Evolutionary conservation across 306 rosid genomes (phyloP).

Genomic region (Macrotyloma uniflorum): DNA sequence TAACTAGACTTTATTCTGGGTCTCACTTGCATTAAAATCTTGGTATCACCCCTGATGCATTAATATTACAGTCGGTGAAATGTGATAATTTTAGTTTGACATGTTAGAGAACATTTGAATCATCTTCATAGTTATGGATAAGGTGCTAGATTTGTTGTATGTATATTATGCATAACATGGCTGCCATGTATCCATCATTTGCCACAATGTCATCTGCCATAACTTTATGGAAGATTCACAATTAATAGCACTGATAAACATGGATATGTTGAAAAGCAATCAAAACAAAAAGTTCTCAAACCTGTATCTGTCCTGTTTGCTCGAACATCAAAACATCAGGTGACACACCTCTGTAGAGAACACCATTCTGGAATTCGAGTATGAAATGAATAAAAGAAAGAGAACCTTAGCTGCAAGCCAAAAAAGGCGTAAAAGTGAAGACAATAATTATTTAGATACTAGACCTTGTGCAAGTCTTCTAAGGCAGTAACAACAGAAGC

Average conservation of each 20-base stretch:
- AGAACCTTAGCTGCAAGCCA: constrained; percentile 21
- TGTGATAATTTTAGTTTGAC: not conserved
- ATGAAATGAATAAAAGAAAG: constrained; percentile 22
- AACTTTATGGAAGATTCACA: not conserved
- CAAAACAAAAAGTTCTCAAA: constrained; percentile 26
- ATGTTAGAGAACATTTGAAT: constrained; percentile 4
- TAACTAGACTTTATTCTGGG: not conserved
- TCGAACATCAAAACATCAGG: constrained; percentile 85
- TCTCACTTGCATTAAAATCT: not conserved
- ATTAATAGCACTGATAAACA: constrained; percentile 13
- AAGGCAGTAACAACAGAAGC: constrained; percentile 78
- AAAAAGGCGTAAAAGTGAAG: constrained; percentile 7
- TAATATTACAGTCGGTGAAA: not conserved
- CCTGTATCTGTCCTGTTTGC: constrained; percentile 86
- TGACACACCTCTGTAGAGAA: constrained; percentile 95
- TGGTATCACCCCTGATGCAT: not conserved
- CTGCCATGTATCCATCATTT: not conserved
- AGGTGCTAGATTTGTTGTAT: not conserved
- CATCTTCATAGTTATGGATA: not conserved
- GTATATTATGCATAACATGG: not conserved
- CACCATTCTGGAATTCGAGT: constrained; percentile 77
- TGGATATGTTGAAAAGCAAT: constrained; percentile 19
- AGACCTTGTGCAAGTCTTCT: constrained; percentile 89
- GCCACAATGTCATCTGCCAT: constrained; percentile 6
- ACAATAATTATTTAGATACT: constrained; percentile 16